Percentiles rank a stretch among this genome's conserved stretches.
Evolutionary conservation across 148 eudicot genomes (phyloP).

Genomic region (Nepenthes mirabilis): DNA sequence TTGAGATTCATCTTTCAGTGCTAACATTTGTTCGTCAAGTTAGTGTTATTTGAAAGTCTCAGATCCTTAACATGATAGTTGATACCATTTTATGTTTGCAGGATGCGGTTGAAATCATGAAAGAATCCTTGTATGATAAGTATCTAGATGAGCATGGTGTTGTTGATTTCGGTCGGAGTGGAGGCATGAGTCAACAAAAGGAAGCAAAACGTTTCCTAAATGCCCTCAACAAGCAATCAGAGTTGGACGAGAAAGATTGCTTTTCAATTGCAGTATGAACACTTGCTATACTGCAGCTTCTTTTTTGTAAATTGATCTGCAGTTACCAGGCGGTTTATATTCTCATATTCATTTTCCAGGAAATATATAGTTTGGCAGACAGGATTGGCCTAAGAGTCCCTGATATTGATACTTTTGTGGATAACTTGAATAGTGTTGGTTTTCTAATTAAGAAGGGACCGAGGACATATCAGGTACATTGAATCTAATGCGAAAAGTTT

Average conservation of each 20-base stretch:
- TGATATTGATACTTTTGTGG: constrained; percentile 73
- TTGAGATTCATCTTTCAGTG: too few species aligned
- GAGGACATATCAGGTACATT: constrained; percentile 76
- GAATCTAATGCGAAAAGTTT: not conserved
- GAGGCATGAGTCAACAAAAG: constrained; percentile 97
- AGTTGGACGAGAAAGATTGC: constrained; percentile 82
- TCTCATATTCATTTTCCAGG: constrained; percentile 35
- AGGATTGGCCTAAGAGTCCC: constrained; percentile 84
- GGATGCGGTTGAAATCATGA: constrained; percentile 98
- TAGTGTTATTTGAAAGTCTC: not conserved
- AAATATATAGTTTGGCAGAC: constrained; percentile 89
- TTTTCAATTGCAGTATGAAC: constrained; percentile 70
- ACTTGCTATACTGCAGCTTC: constrained; percentile 2
- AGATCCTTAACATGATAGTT: not conserved
- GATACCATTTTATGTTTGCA: constrained; percentile 15
- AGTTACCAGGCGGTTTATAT: constrained; percentile 2
- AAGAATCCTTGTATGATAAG: constrained; percentile 92
- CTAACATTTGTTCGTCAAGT: too few species aligned
- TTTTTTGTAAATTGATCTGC: not conserved
- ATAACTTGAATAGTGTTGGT: constrained; percentile 63
- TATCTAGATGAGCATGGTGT: constrained; percentile 84
- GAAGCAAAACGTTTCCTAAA: constrained; percentile 90
- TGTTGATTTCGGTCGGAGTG: constrained; percentile 87
- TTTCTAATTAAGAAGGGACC: constrained; percentile 89
- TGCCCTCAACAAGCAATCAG: constrained; percentile 87